Evolutionary conservation across 306 rosid species (phyloP).

Genomic region (Castanea crenata): DNA sequence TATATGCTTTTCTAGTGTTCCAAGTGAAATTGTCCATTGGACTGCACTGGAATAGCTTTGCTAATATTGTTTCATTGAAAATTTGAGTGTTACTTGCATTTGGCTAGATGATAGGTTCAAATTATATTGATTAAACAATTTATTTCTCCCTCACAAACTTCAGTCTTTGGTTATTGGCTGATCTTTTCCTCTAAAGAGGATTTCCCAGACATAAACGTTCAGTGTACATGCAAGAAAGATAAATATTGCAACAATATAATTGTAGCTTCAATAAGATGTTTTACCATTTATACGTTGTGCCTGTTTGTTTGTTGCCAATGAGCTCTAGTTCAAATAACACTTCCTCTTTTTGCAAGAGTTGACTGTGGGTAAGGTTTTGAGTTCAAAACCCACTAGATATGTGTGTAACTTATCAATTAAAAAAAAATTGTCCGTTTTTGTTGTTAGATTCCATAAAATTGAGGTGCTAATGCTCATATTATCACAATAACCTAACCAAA

Average conservation of each 20-base stretch:
- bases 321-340: no score
- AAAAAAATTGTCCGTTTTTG: background rate
- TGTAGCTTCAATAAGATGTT: background rate
- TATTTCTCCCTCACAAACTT: background rate
- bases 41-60: background rate
- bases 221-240: background rate
- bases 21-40: background rate
- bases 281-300: background rate
- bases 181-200: background rate
- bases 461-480: background rate
- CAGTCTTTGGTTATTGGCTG: background rate
- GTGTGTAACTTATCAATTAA: no score
- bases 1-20: background rate
- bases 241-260: background rate
- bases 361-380: no score
- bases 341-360: no score
- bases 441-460: background rate
- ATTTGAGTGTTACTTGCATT: background rate
- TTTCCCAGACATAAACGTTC: background rate
- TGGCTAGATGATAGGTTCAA: background rate
- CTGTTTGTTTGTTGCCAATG: no score
- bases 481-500: background rate
- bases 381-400: no score
- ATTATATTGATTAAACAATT: background rate
- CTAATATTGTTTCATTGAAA: background rate